Evolutionary conservation across 768 basidiomycete species (phyloP).

Genomic region (Lactarius evosmus): DNA sequence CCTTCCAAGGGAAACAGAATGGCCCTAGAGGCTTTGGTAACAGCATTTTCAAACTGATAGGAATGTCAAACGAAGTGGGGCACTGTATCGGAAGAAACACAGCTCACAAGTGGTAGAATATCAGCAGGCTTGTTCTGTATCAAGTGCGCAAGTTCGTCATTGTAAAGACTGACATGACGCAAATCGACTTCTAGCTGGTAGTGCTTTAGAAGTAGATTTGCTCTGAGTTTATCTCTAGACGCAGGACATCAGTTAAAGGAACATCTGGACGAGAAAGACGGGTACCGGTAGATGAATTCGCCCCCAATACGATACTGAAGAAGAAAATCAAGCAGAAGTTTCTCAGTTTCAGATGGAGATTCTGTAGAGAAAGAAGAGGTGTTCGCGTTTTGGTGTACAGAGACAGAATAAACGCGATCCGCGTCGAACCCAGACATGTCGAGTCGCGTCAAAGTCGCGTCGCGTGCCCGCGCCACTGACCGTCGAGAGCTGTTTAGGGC

Average conservation of each 20-base stretch:
- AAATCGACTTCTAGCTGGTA: slow-evolving; percentile 60
- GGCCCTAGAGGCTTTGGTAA: slow-evolving; percentile 76
- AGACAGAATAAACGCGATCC: slow-evolving; percentile 76
- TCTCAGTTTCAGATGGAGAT: slow-evolving; percentile 76
- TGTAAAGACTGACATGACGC: slow-evolving; percentile 58
- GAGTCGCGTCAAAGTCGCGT: slow-evolving; percentile 20
- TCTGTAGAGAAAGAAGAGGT: slow-evolving; percentile 58
- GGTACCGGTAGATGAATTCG: slow-evolving; percentile 88
- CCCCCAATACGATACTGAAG: slow-evolving; percentile 84
- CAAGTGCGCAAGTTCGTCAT: slow-evolving; percentile 89
- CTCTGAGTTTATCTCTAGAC: slow-evolving; percentile 80
- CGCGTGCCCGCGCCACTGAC: neutral
- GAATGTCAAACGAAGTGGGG: neutral
- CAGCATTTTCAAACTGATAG: slow-evolving; percentile 84
- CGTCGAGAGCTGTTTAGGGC: slow-evolving; percentile 13
- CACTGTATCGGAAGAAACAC: neutral
- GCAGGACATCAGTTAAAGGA: slow-evolving; percentile 2
- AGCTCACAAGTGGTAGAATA: slow-evolving; percentile 75
- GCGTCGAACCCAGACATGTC: slow-evolving; percentile 87
- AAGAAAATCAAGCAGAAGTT: slow-evolving; percentile 79
- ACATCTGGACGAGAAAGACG: neutral
- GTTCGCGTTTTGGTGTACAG: slow-evolving; percentile 63
- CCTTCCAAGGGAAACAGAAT: slow-evolving; percentile 80
- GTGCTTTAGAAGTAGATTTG: slow-evolving; percentile 85
- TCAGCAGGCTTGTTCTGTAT: slow-evolving; percentile 90